A percentile compares a stretch with the other conserved stretches of the same genome.
Evolutionary conservation across 768 basidiomycete species (phyloP).

Genomic region (Pleurotus salmoneostramineus): DNA sequence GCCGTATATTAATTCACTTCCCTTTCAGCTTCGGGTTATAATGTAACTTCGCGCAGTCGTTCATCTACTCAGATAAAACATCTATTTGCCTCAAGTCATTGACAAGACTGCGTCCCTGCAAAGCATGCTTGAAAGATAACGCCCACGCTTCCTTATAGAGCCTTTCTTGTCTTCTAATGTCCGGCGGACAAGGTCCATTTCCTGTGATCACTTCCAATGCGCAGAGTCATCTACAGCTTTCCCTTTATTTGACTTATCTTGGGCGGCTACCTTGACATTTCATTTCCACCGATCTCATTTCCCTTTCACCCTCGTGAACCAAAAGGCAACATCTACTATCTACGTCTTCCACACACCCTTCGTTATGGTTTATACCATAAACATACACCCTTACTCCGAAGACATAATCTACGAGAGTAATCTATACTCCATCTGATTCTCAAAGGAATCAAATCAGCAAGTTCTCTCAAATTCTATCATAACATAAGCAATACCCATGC

Average conservation of each 20-base stretch:
- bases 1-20: background rate
- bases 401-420: background rate
- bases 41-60: background rate
- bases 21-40: background rate
- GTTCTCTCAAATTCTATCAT: background rate
- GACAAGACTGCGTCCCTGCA: background rate
- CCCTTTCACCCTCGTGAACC: background rate
- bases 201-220: background rate
- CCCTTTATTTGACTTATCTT: background rate
- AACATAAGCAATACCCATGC: background rate
- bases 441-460: background rate
- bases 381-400: background rate
- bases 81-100: background rate
- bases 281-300: background rate
- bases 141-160: background rate
- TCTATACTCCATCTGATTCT: background rate
- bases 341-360: background rate
- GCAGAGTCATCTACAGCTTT: background rate
- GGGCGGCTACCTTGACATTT: background rate
- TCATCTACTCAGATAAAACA: background rate
- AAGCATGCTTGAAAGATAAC: background rate
- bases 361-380: background rate
- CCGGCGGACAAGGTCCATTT: background rate
- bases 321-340: background rate
- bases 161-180: background rate